Conservation (phyloP, 192 early-diverging fungal species). For the Rhizophlyctis rosea region DNA sequence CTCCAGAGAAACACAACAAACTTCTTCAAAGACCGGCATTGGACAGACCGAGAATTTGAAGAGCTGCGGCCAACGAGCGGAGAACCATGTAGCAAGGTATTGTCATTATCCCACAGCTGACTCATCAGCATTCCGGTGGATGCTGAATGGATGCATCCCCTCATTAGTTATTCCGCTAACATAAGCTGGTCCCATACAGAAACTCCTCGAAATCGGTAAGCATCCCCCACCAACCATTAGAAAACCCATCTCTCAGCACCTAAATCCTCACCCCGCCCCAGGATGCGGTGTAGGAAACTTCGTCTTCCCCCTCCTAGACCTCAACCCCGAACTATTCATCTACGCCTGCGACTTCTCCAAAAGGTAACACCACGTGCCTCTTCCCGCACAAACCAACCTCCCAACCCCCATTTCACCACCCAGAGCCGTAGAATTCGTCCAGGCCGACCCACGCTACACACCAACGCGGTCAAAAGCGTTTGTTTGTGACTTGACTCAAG, state of each 20-base stretch:
- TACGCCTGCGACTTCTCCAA: conserved; percentile 53
- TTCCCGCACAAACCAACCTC: not conserved
- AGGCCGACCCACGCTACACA: conserved; percentile 42
- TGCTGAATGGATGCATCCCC: no score
- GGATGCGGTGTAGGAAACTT: conserved; percentile 62
- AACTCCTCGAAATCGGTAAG: no score
- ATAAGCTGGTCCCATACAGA: no score
- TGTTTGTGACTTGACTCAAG: conserved; percentile 50
- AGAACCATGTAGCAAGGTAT: conserved; percentile 16
- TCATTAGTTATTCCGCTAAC: no score
- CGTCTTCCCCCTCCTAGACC: conserved; percentile 48
- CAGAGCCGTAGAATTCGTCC: conserved; percentile 50
- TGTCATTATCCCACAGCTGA: no score
- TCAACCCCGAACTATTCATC: conserved; percentile 45
- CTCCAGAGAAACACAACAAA: conserved; percentile 47
- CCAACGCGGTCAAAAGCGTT: conserved; percentile 38
- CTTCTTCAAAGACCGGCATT: conserved; percentile 98
- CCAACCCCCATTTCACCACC: no score
- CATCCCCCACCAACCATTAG: no score
- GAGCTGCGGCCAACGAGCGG: conserved; percentile 58
- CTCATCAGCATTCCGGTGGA: no score
- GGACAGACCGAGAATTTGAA: conserved; percentile 91
- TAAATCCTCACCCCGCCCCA: not conserved
- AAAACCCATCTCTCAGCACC: no score
- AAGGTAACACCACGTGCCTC: not conserved